These are phyloP conservation scores for Sphagnum contortum DNA, from an alignment of 225 moss, liverwort and hornwort genomes.

Conservation along the genomic window DNA sequence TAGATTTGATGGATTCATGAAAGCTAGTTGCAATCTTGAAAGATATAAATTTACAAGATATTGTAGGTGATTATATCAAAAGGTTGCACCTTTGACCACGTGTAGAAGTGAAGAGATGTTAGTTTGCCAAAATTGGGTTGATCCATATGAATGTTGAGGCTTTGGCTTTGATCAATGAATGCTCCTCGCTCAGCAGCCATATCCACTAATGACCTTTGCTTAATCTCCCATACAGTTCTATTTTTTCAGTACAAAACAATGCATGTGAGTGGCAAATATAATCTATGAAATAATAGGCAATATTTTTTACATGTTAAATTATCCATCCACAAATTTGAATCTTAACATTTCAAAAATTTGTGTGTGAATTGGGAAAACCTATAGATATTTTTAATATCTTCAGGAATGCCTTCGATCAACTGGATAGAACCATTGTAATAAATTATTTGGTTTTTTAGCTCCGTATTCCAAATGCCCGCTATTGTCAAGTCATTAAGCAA, in stretches of 20 bases:
- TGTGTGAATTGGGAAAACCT: constrained; percentile 11
- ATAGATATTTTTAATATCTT: constrained; percentile 59
- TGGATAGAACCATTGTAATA: constrained; percentile 77
- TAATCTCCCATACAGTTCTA: constrained; percentile 62
- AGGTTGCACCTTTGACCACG: constrained; percentile 31
- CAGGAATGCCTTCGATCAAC: constrained; percentile 40
- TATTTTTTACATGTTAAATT: neutral
- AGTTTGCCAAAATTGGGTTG: constrained; percentile 58
- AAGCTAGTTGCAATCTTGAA: no score
- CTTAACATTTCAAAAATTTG: neutral
- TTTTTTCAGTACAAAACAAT: neutral
- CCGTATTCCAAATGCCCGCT: constrained; percentile 80
- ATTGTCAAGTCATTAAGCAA: constrained; percentile 80
- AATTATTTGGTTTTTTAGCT: constrained; percentile 74
- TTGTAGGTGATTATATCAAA: neutral
- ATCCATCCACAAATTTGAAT: neutral
- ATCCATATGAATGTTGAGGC: constrained; percentile 60
- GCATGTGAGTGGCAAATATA: neutral
- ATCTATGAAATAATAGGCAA: neutral
- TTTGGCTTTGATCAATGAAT: constrained; percentile 62
- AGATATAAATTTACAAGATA: no score
- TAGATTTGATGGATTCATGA: no score
- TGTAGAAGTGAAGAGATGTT: constrained; percentile 61
- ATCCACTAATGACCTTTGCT: constrained; percentile 56
- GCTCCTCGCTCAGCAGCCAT: constrained; percentile 63